Conservation (phyloP, 129 eudicot species). For the Tagetes patula region DNA sequence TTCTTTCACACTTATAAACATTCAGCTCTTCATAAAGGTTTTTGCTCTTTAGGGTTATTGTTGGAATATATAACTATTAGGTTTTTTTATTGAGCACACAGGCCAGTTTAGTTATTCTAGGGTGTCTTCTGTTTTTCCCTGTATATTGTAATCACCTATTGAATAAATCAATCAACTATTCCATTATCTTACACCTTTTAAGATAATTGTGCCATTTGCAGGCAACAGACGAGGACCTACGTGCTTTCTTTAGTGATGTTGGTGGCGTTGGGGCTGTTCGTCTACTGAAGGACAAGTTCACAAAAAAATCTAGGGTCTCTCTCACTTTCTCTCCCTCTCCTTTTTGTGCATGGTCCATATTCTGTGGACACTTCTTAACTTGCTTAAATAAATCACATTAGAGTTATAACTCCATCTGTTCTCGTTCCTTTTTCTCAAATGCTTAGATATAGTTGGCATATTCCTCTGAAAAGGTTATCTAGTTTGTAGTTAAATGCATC, state of each 20-base stretch:
- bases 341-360: background rate
- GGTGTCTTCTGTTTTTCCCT: too few species aligned
- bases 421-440: background rate
- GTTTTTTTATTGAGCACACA: too few species aligned
- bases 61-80: too few species aligned
- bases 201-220: constrained; percentile 34
- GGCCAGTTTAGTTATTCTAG: too few species aligned
- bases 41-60: constrained; percentile 15
- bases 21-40: background rate
- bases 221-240: constrained; percentile 65
- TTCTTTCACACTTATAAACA: background rate
- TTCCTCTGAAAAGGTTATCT: background rate
- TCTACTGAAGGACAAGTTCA: constrained; percentile 64
- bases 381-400: background rate
- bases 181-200: too few species aligned
- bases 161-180: too few species aligned
- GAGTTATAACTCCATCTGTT: background rate
- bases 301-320: constrained; percentile 78
- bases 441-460: constrained; percentile 2
- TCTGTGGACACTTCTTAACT: background rate
- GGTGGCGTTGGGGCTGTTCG: constrained; percentile 90
- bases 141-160: too few species aligned
- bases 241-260: constrained; percentile 69
- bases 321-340: constrained; percentile 19
- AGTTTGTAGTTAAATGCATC: background rate